phyloP scores from a whole-genome alignment of 1,284 basidiomycete genomes.

The Gymnopus androsaceus region DNA sequence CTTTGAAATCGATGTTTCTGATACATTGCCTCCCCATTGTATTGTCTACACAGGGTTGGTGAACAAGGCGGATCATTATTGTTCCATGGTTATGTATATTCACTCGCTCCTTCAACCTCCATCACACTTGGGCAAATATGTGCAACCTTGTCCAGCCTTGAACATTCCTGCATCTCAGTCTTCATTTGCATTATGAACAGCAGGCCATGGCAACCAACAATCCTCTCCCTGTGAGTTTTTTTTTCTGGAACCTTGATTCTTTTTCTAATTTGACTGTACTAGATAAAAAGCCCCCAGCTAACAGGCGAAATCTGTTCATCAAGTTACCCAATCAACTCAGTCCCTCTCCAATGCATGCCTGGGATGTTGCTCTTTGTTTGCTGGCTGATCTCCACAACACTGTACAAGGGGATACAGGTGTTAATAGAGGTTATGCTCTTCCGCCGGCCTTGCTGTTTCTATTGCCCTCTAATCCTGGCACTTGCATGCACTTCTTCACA shows the following conservation, averaged over 20 bases:
- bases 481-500: not conserved
- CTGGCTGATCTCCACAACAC: not conserved
- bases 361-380: not conserved
- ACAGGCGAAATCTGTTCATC: conserved; percentile 1
- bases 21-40: not conserved
- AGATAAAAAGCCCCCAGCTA: not conserved
- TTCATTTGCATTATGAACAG: no score
- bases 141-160: no score
- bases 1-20: not conserved
- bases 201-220: no score
- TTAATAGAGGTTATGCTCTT: conserved; percentile 3
- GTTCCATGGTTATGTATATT: not conserved
- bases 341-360: not conserved
- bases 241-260: no score
- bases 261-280: no score
- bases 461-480: not conserved
- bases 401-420: not conserved
- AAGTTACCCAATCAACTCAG: conserved; percentile 1
- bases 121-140: not conserved
- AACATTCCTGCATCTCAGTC: no score
- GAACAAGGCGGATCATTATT: not conserved
- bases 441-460: conserved; percentile 1
- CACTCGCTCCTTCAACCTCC: not conserved
- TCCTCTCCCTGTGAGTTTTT: no score
- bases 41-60: not conserved